Conservation (phyloP, 2,329 filamentous ascomycete genomes). For the Fusarium kyushuense region DNA sequence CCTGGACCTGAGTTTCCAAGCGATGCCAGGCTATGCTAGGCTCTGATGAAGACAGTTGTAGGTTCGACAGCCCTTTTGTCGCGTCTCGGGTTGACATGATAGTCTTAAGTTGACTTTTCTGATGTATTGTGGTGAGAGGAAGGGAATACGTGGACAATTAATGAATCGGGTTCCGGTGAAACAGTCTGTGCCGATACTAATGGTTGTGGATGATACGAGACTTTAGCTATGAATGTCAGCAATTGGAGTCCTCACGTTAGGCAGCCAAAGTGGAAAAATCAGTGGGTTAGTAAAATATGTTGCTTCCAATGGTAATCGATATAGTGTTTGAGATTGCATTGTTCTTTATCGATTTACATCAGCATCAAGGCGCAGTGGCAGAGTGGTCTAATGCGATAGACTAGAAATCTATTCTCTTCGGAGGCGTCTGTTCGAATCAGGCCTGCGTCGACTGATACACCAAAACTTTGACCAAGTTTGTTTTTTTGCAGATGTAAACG, state of each 20-base stretch:
- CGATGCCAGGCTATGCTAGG: background rate
- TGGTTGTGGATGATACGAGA: accelerated
- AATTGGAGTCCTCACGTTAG: background rate
- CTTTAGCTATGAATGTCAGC: background rate
- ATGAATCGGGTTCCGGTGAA: too few species aligned
- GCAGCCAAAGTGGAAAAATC: constrained; percentile 1
- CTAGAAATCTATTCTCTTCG: constrained; percentile 38
- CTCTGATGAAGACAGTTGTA: background rate
- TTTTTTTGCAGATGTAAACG: background rate
- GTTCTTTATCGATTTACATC: background rate
- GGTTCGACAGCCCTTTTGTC: background rate
- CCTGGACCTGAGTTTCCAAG: constrained; percentile 1
- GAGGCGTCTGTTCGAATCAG: constrained; percentile 38
- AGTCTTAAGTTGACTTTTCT: background rate
- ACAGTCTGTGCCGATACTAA: background rate
- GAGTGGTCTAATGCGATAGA: constrained; percentile 39
- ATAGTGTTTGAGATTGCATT: accelerated
- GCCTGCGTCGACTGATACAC: constrained; percentile 11
- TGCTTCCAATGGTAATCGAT: accelerated
- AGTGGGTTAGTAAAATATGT: background rate
- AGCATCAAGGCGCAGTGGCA: constrained; percentile 26
- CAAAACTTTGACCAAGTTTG: background rate
- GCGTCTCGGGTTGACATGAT: background rate
- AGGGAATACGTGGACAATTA: accelerated
- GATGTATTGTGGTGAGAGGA: background rate